Conservation (phyloP, 2,329 filamentous ascomycete genomes). For the Scytalidium lignicola region DNA sequence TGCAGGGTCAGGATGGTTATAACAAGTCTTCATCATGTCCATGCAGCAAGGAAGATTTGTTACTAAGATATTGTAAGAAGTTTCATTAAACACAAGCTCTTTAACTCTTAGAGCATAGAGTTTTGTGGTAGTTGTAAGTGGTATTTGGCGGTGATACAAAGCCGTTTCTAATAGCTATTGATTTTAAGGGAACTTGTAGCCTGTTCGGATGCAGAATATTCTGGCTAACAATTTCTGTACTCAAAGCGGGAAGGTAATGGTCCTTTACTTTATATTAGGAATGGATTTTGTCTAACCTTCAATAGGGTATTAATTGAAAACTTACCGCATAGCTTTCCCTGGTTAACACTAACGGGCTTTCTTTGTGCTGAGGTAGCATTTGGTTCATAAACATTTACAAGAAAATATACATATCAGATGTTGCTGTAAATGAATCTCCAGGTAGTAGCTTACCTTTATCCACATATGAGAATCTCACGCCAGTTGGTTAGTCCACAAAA, state of each 20-base stretch:
- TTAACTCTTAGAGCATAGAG: constrained; percentile 39
- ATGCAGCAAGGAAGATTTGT: constrained; percentile 39
- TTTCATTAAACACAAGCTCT: constrained; percentile 38
- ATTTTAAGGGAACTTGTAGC: constrained; percentile 36
- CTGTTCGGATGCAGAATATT: constrained; percentile 36
- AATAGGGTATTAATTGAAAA: constrained; percentile 1
- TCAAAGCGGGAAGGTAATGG: constrained; percentile 42
- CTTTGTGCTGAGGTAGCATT: constrained; percentile 37
- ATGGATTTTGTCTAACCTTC: too few relatives aligned
- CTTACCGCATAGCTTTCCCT: constrained; percentile 43
- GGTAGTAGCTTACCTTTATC: constrained; percentile 30
- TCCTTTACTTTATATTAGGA: constrained; percentile 26
- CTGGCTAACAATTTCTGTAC: constrained; percentile 37
- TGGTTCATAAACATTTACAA: constrained; percentile 41
- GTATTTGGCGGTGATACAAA: constrained; percentile 37
- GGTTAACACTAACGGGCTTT: constrained; percentile 38
- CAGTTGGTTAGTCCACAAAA: constrained; percentile 56
- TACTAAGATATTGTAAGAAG: constrained; percentile 40
- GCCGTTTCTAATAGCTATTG: constrained; percentile 42
- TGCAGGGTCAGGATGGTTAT: constrained; percentile 33
- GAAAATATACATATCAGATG: constrained; percentile 44
- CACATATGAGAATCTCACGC: constrained; percentile 59
- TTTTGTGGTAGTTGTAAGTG: constrained; percentile 40
- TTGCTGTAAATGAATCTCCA: constrained; percentile 35
- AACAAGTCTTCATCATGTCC: constrained; percentile 34